Evolutionary conservation across 208 protist genomes (phyloP), one percentile per base, ranked within the genome.

Genomic region (Leishmania guyanensis): DNA sequence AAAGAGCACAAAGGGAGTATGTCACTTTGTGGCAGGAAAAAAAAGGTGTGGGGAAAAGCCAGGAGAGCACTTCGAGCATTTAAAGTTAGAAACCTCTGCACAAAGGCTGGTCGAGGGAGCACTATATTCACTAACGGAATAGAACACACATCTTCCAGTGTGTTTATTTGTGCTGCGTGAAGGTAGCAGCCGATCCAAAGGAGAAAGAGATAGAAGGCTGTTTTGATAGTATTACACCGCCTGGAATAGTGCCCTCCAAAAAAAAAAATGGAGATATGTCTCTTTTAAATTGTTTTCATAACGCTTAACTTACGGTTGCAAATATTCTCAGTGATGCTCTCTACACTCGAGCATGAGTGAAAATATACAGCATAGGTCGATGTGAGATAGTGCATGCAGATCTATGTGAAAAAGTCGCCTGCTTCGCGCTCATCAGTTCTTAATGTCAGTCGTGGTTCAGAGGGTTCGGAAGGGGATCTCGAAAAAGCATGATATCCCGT

Each of bases 401-500:
- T 72, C 68, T 29, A 72, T 48, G 16, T 20, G 66, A 50, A 72
- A 9, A 48, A 72, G 3, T 2, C 68, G 26, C 8, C 36, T 48
- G 16, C 9, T 51, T 6, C 4, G 26, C 60, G 26, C 10, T 36
- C 33, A 72, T 51, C 43, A 53, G 53, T 66, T 66, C 26, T 75
- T 70, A 17, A 6, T 78, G 4, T 75, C 54, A 85, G n/a, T 79
- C 78, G 36, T n/a, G 62, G 56, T 56, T 68, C 36, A 80, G 64
- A 50, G 83, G 83, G n/a, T 87, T 87, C 0, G 84, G 79, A 20
- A 83, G 48, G 0, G 87, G 82, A 65, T 96, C 92, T 26, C 84
- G 81, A 16, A 89, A 85, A 36, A 92, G 82, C 83, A 87, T 86
- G 43, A 96, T 95, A 58, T 92, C 87, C 17, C 93, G 86, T 75